phyloP scores from a whole-genome alignment of 768 basidiomycete genomes.

The Lentinula lateritia region DNA sequence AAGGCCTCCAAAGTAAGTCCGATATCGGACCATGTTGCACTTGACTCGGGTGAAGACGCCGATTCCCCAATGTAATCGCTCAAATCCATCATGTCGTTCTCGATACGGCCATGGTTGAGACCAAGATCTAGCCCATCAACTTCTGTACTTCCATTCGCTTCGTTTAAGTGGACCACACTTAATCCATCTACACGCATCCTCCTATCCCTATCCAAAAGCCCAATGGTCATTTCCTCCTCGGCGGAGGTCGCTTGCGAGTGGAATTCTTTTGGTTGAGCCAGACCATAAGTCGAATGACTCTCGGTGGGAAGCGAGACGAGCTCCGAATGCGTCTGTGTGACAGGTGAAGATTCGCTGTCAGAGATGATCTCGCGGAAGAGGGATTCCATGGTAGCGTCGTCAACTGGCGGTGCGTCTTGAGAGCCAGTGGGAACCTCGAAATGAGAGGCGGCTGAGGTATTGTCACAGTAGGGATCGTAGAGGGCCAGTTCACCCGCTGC shows the following conservation, averaged over 20 bases:
- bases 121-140: neutral
- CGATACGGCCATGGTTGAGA: neutral
- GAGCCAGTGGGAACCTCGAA: conserved; percentile 13
- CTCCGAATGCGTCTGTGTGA: conserved; percentile 4
- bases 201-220: neutral
- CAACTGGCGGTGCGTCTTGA: conserved; percentile 26
- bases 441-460: conserved; percentile 14
- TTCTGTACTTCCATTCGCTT: neutral
- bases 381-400: conserved; percentile 61
- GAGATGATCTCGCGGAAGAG: conserved; percentile 69
- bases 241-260: conserved; percentile 14
- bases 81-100: conserved; percentile 1
- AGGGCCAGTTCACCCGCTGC: conserved; percentile 84
- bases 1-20: conserved; percentile 5
- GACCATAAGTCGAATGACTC: conserved; percentile 22
- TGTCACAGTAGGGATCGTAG: conserved; percentile 15
- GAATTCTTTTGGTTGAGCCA: conserved; percentile 12
- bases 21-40: conserved; percentile 3
- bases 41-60: neutral
- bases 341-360: conserved; percentile 35
- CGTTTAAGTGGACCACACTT: neutral
- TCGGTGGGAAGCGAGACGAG: conserved; percentile 21
- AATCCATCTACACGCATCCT: conserved; percentile 5
- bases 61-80: conserved; percentile 3
- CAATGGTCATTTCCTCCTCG: conserved; percentile 13